Base-by-base conservation (phyloP, 192 early-diverging fungal genomes). In the Coemansia sp. region DNA sequence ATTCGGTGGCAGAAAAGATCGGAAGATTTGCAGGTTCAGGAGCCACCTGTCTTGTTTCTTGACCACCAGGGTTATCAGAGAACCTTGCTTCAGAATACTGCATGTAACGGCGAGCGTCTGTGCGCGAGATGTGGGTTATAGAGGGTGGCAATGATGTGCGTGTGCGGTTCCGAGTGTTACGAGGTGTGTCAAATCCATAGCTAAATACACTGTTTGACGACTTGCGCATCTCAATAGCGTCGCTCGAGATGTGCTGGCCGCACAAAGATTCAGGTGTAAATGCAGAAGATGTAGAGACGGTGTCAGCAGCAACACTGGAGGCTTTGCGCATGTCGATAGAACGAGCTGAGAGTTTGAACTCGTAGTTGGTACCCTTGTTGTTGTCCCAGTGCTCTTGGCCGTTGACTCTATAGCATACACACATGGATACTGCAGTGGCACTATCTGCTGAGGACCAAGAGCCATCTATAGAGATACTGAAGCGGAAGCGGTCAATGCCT, bases 341-440 rank as follows among this genome's bases (percentile, higher is more conserved):
- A 9, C 14, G 12, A 5, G 16, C 24, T 20, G 63, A 23, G 10
- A 84, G 44, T 46, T 68, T 79, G 62, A 93, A 85, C 63, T 86
- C 76, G 85, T 95, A 95, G 85, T 98, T 96, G 56, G 78, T 75
- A 51, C 92, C 91, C 52, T 76, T 73, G 87, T 98, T 97, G 77
- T 96, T 98, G 85, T 98, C 96, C 96, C 96, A 98, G 77, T 86
- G 87, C 71, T 92, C 90, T 21, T 84, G 79, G 44, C 87, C 89
- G 62, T 78, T 75, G 36, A 95, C 93, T 9, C 75, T 75, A 66
- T 93, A 95, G 34, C 85, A 71, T 6, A 92, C 83, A 15, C 88
- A 89, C 63, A 92, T 75, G 60, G 84, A 88, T 49, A 91, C 76
- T 8, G 78, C 81, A 34, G 49, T 71, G 9, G 56, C 62, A 12